Base-by-base conservation (phyloP, 2,329 filamentous ascomycete species). In the Ascochyta pisi region DNA sequence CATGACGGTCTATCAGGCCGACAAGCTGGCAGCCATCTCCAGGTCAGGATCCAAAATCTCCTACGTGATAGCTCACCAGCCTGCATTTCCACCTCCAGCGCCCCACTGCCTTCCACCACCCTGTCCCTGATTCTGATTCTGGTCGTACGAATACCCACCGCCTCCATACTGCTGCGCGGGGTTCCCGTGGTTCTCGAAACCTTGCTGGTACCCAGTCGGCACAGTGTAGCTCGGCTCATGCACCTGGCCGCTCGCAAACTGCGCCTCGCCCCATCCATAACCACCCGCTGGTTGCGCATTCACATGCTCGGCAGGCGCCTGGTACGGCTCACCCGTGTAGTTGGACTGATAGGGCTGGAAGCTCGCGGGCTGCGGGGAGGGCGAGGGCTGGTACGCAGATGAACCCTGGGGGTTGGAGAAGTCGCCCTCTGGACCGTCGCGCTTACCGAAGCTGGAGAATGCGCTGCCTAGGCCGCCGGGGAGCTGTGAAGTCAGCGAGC, bases 281-380 rank as follows among this genome's bases (percentile, higher is more conserved):
- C 65, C 63, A n/a, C 63, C 64, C 34, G 60, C 44, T 8, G 70
- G 70, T 10, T 58, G 54, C 10, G 64, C 57, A 37, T 68, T 67
- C 38, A 62, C 69, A 53, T 70, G 68, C 35, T 70, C 66, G 1
- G 66, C 64, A 8, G 68, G 65, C 6, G 65, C 59, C 50, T 65
- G 69, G 41, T 72, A 70, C 3, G 58, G 65, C 29, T 67, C 68
- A 16, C 69, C 70, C 2, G 67, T 54, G 50, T 75, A 70, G 5
- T 65, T 66, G 4, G 70, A 73, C 54, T 75, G 68, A 50, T 75
- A 75, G 1, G 73, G 73, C 31, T 74, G 71, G 63, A 75, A 75
- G 26, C 38, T 52, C 6, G 67, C 63, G 3, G 70, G 68, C 42
- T 70, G 65, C 4, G 69, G 67, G 0, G 69, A 70, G 6, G 60